phyloP scores from a whole-genome alignment of 441 rosid genomes.

The Gossypium armourianum region DNA sequence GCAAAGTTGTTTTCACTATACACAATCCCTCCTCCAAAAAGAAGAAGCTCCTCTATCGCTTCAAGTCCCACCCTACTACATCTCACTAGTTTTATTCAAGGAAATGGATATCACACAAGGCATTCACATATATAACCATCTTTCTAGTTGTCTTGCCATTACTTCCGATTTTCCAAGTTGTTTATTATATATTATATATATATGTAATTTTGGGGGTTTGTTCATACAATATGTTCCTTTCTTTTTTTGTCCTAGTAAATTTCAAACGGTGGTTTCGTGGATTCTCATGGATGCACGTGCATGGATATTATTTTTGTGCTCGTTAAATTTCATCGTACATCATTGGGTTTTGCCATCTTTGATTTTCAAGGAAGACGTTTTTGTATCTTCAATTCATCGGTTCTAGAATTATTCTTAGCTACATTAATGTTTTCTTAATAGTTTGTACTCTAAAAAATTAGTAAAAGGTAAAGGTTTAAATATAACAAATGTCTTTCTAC shows the following conservation, averaged over 20 bases:
- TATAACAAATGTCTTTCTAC: too few species aligned
- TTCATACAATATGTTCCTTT: neutral
- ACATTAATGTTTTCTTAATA: too few species aligned
- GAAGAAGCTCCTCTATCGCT: constrained; percentile 50
- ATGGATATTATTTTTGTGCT: neutral
- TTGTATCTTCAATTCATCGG: too few species aligned
- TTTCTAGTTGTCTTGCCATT: too few species aligned
- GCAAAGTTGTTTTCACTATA: constrained; percentile 43
- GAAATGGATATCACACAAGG: too few species aligned
- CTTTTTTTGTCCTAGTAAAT: neutral
- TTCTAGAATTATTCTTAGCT: too few species aligned
- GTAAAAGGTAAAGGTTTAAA: too few species aligned
- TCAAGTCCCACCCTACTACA: constrained; percentile 20
- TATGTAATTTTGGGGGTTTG: neutral
- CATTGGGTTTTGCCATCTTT: neutral
- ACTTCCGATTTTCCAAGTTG: too few species aligned
- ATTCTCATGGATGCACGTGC: neutral
- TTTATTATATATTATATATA: too few species aligned
- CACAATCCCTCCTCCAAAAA: constrained; percentile 38
- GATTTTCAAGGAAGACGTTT: neutral
- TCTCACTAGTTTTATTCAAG: too few species aligned
- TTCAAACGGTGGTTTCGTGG: neutral
- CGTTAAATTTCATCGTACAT: neutral
- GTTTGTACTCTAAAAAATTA: too few species aligned
- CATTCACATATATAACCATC: too few species aligned